Percentiles rank a stretch among this genome's conserved stretches.
phyloP scores from a whole-genome alignment of 768 basidiomycete species.

The Lyophyllum decastes region DNA sequence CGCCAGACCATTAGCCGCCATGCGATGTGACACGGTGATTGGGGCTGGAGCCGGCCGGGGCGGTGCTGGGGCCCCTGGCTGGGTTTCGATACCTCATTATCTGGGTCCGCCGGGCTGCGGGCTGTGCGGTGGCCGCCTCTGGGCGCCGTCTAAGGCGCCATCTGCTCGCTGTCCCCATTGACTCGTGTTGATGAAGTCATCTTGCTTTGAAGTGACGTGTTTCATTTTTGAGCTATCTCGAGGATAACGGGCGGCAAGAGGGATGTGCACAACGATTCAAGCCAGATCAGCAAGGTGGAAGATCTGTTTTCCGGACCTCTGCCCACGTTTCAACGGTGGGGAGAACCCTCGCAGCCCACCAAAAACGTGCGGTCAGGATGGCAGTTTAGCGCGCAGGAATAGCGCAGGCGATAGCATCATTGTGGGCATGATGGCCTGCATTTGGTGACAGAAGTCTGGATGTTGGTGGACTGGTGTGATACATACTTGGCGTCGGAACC shows the following conservation, averaged over 20 bases:
- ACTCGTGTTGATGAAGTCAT: neutral
- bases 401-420: neutral
- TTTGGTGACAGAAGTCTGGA: neutral
- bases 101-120: neutral
- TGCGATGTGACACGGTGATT: neutral
- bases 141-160: neutral
- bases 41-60: neutral
- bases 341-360: neutral
- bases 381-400: neutral
- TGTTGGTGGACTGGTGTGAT: neutral
- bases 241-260: neutral
- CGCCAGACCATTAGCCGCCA: neutral
- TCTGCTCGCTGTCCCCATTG: neutral
- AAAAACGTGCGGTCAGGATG: neutral
- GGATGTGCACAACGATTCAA: neutral
- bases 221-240: neutral
- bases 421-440: neutral
- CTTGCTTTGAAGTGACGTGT: neutral
- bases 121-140: neutral
- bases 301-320: neutral
- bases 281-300: constrained; percentile 1
- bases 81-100: neutral
- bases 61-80: neutral
- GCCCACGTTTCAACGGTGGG: neutral
- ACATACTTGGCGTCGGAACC: neutral